phyloP scores from a whole-genome alignment of 192 early-diverging fungal species.

The Coemansia reversa region DNA sequence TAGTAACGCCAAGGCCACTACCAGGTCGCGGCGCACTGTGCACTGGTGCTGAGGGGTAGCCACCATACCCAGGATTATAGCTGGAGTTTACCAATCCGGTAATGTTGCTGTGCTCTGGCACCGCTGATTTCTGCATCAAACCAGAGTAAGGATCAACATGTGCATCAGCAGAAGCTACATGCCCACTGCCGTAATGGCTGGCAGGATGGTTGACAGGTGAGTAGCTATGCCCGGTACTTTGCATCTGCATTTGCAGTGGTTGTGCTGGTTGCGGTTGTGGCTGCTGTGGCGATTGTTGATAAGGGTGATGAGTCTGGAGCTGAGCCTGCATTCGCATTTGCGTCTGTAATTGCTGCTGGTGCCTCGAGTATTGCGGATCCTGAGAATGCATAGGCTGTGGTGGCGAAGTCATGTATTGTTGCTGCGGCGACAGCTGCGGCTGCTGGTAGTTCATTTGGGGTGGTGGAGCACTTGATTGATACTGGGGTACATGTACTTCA shows the following conservation, averaged over 20 bases:
- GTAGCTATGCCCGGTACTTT: slow-evolving; percentile 7
- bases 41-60: slow-evolving; percentile 28
- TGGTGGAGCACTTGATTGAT: slow-evolving; percentile 44
- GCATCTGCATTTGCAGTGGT: slow-evolving; percentile 11
- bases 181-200: slow-evolving; percentile 3
- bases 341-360: slow-evolving; percentile 15
- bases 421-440: slow-evolving; percentile 9
- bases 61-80: slow-evolving; percentile 43
- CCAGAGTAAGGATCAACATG: slow-evolving; percentile 37
- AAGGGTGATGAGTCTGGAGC: background rate
- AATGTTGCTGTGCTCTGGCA: slow-evolving; percentile 14
- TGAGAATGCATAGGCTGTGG: slow-evolving; percentile 5
- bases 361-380: slow-evolving; percentile 5
- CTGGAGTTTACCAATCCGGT: slow-evolving; percentile 13
- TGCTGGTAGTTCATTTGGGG: slow-evolving; percentile 11
- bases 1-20: slow-evolving; percentile 14
- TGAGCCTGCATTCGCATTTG: slow-evolving; percentile 17
- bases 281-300: slow-evolving; percentile 8
- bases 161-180: slow-evolving; percentile 13
- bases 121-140: slow-evolving; percentile 25
- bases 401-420: background rate
- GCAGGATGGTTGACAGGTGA: slow-evolving; percentile 1
- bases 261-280: slow-evolving; percentile 9
- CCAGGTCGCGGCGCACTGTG: slow-evolving; percentile 14
- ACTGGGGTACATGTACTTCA: slow-evolving; percentile 24